Evolutionary conservation across 176 grass and related monocot species (phyloP).

Genomic region (Oropetium thomaeum): DNA sequence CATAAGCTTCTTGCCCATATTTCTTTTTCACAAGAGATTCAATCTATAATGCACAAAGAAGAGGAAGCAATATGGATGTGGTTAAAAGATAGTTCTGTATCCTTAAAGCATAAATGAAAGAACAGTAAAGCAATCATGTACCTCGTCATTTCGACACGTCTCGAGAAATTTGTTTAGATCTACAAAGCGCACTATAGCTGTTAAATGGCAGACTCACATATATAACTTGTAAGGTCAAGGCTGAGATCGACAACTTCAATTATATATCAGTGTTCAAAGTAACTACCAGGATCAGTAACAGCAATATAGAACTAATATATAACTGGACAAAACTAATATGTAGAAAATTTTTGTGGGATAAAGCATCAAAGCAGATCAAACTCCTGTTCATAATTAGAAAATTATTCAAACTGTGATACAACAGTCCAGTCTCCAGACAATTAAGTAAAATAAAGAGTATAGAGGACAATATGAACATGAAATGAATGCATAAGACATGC

Average conservation of each 20-base stretch:
- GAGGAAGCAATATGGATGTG: conserved; percentile 8
- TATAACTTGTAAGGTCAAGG: background rate
- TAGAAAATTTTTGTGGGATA: background rate
- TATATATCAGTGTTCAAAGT: background rate
- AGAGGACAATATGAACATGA: background rate
- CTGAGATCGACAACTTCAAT: background rate
- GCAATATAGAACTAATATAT: too few relatives aligned
- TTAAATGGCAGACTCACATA: conserved; percentile 23
- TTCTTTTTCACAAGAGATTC: conserved; percentile 71
- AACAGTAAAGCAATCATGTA: conserved; percentile 36
- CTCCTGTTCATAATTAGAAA: background rate
- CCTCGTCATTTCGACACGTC: conserved; percentile 77
- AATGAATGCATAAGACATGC: conserved; percentile 5
- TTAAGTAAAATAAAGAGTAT: background rate
- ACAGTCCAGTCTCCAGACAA: background rate
- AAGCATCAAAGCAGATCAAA: conserved; percentile 10
- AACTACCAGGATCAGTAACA: background rate
- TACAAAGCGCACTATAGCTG: conserved; percentile 43
- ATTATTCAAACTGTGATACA: background rate
- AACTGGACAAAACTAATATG: background rate
- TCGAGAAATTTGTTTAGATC: conserved; percentile 64
- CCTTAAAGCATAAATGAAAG: background rate
- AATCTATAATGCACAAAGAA: conserved; percentile 51
- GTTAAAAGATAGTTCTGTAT: conserved; percentile 5
- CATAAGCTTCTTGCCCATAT: conserved; percentile 72